Evolutionary conservation across 768 basidiomycete species (phyloP), one percentile per base, ranked within the genome.

Genomic region (Lactarius pseudohatsudake): DNA sequence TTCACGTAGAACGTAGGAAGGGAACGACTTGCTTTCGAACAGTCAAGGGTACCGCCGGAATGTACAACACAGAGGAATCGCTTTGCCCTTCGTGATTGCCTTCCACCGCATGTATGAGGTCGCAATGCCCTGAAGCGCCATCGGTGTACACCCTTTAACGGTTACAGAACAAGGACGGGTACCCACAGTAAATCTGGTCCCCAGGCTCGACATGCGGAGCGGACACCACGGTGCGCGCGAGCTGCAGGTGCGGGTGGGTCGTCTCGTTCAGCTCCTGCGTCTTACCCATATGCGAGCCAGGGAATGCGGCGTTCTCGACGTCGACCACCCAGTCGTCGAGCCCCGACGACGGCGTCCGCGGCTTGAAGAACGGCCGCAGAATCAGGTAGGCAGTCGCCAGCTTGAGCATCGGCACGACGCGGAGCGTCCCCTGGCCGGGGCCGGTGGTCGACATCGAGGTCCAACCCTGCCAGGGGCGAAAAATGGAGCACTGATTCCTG

Each of bases 11-110:
- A 26, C 3, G 7, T 22, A 50, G 11, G 47, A 9, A 0, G n/a
- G 22, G 53, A 36, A 34, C 26, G 50, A 28, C 67, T 55, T n/a
- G 26, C 69, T 69, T 90, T 69, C 79, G 77, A 1, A 84, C 82
- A 2, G 88, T 91, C 62, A 83, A 77, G 0, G 89, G 90, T 11
- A 88, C 85, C 7, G 90, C 85, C 0, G 87, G 86, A 59, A 92
- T 92, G 68, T 92, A 92, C 85, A 92, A 89, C 56, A 91, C 90
- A 64, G 85, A 83, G 30, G 86, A 88, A 69, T 86, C 86, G 50
- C 72, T 78, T 1, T 74, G 73, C 4, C 88, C 87, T 0, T 75
- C 80, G 72, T 89, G 86, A 63, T 84, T 80, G 53, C 69, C 56
- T 70, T 83, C 82, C 38, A 84, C 81, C 5, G 81, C 77, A 67